Evolutionary conservation across 192 early-diverging fungal genomes (phyloP).

Genomic region (Coemansia sp.): DNA sequence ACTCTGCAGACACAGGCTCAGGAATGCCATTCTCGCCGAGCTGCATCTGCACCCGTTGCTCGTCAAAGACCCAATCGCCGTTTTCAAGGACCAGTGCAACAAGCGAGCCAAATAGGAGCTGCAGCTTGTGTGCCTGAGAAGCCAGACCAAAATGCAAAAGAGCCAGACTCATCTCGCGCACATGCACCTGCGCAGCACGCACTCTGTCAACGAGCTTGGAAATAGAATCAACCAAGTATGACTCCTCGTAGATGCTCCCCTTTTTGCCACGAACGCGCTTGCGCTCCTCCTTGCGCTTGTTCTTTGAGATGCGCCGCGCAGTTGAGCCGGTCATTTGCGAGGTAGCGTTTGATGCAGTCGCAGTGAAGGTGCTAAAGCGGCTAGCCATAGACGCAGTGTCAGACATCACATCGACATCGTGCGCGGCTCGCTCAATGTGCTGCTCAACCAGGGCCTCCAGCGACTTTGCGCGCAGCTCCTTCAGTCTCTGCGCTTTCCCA

Average conservation of each 20-base stretch:
- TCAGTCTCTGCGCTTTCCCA: constrained; percentile 24
- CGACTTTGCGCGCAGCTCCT: constrained; percentile 37
- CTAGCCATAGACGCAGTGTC: constrained; percentile 95
- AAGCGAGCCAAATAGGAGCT: constrained; percentile 51
- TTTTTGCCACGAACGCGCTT: constrained; percentile 86
- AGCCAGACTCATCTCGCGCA: constrained; percentile 57
- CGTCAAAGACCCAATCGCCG: constrained; percentile 57
- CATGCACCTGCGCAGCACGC: constrained; percentile 48
- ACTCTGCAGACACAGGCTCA: constrained; percentile 25
- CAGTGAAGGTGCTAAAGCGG: constrained; percentile 78
- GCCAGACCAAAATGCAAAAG: constrained; percentile 55
- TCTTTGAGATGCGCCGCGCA: constrained; percentile 54
- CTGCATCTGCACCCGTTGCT: constrained; percentile 35
- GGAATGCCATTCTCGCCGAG: constrained; percentile 19
- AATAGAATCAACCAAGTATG: constrained; percentile 76
- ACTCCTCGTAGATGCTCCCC: constrained; percentile 88
- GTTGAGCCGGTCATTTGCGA: constrained; percentile 66
- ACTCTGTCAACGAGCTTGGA: constrained; percentile 30
- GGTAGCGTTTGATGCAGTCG: constrained; percentile 61
- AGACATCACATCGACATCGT: constrained; percentile 84
- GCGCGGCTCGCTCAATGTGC: constrained; percentile 10
- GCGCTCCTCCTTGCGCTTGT: constrained; percentile 69
- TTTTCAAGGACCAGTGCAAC: constrained; percentile 46
- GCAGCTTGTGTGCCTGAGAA: constrained; percentile 54
- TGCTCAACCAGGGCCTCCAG: constrained; percentile 48